Evolutionary conservation across 31 red algal genomes (phyloP).

Genomic region (Bonnemaisonia californica): DNA sequence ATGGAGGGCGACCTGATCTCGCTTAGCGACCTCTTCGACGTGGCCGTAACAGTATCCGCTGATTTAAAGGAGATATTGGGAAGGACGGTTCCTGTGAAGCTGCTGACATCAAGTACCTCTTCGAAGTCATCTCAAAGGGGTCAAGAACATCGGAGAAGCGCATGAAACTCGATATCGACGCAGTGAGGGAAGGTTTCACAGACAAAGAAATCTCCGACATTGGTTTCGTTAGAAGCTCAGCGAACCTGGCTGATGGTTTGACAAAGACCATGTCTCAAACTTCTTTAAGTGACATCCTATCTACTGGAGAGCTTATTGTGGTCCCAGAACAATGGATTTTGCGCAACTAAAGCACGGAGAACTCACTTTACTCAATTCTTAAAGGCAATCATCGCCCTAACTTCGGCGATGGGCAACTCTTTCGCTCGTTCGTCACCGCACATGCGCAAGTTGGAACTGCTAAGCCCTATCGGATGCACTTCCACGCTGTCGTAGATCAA

Average conservation of each 20-base stretch:
- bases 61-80: neutral
- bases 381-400: neutral
- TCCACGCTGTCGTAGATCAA: neutral
- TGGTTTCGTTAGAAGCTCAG: neutral
- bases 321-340: slow-evolving; percentile 20
- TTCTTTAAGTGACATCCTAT: neutral
- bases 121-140: slow-evolving; percentile 11
- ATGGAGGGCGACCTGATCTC: neutral
- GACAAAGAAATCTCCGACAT: slow-evolving; percentile 13
- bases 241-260: slow-evolving; percentile 1
- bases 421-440: neutral
- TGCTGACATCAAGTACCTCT: neutral
- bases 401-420: neutral
- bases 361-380: neutral
- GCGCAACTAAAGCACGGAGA: neutral
- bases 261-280: neutral
- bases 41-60: neutral
- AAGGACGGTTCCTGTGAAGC: neutral
- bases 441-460: neutral
- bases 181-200: neutral
- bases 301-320: neutral
- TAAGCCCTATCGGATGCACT: neutral
- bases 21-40: slow-evolving; percentile 17
- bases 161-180: neutral
- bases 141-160: neutral